Base-by-base conservation (phyloP, 352 stramenopile species). In the Pythium utonaiense region DNA sequence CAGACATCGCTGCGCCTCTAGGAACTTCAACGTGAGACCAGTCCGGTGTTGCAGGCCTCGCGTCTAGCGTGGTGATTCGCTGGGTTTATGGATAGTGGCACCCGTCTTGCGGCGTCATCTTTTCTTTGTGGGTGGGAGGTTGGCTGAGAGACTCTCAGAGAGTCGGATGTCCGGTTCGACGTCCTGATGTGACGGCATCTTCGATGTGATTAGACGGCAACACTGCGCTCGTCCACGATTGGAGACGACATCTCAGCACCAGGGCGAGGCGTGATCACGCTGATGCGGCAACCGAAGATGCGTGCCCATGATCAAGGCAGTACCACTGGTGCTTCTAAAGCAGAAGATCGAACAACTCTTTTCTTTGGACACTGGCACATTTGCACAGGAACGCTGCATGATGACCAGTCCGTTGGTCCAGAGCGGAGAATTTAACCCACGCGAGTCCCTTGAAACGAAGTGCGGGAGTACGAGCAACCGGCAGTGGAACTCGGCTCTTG, bases 111-210 rank as follows among this genome's bases (percentile, higher is more conserved):
- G 3, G 40, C 6, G 40, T 47, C 40, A 47, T 47, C 40, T 47
- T 47, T 47, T 47, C n/a, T 8, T 9, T 27, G 40, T 47, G 40
- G 40, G 40, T 47, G 40, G 6, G 14, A n/a, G n/a, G n/a, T n/a
- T n/a, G n/a, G n/a, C n/a, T n/a, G n/a, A n/a, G n/a, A n/a, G n/a
- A n/a, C n/a, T n/a, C n/a, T n/a, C n/a, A n/a, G n/a, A n/a, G n/a
- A n/a, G n/a, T n/a, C n/a, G n/a, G n/a, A n/a, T 44, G 10, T 44
- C 16, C 36, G 1, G 36, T 44, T 21, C 36, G 36, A 44, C 7
- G 16, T 47, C 40, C 21, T 47, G 40, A 47, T 47, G 40, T 47
- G 40, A 47, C 40, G 40, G 40, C 40, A 47, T n/a, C 40, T 14
- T 9, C 6, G 6, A 4, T 19, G 28, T 47, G 40, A 47, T 47